phyloP scores from a whole-genome alignment of 2,329 filamentous ascomycete genomes.

The Calonectria ilicicola region DNA sequence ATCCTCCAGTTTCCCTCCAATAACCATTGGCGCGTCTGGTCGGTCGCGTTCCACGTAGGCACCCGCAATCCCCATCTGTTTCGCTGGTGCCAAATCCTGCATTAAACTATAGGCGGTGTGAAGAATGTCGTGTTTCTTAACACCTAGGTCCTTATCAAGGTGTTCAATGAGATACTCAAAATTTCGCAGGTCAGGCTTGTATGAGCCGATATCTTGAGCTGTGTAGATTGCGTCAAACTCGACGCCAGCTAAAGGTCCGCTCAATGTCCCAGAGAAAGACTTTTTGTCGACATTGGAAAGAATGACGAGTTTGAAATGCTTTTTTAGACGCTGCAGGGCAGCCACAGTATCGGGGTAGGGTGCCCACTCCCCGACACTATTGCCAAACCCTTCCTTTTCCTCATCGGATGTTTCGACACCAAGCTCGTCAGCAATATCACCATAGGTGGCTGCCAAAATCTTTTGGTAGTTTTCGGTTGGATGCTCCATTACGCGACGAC shows the following conservation, averaged over 20 bases:
- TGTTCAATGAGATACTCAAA: constrained; percentile 72
- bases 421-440: constrained; percentile 57
- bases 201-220: constrained; percentile 76
- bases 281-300: constrained; percentile 66
- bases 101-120: constrained; percentile 78
- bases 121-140: constrained; percentile 65
- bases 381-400: constrained; percentile 61
- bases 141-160: constrained; percentile 63
- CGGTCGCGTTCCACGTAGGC: not conserved
- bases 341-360: constrained; percentile 69
- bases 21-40: not conserved
- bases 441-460: constrained; percentile 63
- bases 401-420: constrained; percentile 48
- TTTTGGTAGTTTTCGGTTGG: constrained; percentile 70
- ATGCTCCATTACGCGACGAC: constrained; percentile 61
- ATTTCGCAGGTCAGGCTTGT: constrained; percentile 75
- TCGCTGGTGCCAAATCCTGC: constrained; percentile 75
- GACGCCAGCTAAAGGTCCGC: constrained; percentile 59
- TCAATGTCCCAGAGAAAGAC: constrained; percentile 58
- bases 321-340: constrained; percentile 60
- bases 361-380: constrained; percentile 63
- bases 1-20: not conserved
- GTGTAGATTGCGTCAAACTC: constrained; percentile 72
- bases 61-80: constrained; percentile 39
- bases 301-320: constrained; percentile 66